These are phyloP conservation scores for Oldenlandia corymbosa DNA, from an alignment of 257 asterid genomes.

Conservation along the genomic window DNA sequence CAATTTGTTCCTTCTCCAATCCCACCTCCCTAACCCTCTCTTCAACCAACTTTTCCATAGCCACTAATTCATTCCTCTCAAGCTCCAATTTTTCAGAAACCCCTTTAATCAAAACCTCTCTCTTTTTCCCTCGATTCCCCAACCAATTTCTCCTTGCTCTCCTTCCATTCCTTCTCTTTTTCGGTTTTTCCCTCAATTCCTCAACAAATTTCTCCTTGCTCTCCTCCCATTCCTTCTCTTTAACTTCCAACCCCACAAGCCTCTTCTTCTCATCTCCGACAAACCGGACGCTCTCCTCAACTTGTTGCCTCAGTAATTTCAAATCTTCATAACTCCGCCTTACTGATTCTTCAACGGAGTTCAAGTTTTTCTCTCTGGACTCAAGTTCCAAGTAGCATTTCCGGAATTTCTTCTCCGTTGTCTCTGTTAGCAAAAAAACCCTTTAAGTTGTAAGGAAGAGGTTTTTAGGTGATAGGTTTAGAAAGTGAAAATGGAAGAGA, in stretches of 20 bases:
- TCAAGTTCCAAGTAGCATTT: too few relatives aligned
- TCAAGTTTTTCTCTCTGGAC: too few relatives aligned
- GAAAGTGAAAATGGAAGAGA: too few relatives aligned
- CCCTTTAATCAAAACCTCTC: slow-evolving; percentile 10
- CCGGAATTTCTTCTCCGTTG: too few relatives aligned
- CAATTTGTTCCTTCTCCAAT: slow-evolving; percentile 9
- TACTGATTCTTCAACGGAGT: too few relatives aligned
- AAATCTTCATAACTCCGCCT: too few relatives aligned
- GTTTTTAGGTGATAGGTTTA: too few relatives aligned
- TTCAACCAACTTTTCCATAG: not conserved
- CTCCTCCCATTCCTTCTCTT: slow-evolving; percentile 16
- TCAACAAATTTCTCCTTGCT: not conserved
- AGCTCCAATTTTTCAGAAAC: slow-evolving; percentile 13
- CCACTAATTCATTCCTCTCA: slow-evolving; percentile 13
- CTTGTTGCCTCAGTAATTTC: too few relatives aligned
- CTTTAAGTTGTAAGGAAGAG: too few relatives aligned
- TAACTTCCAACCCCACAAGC: slow-evolving; percentile 12
- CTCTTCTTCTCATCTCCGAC: too few relatives aligned
- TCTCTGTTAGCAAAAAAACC: too few relatives aligned
- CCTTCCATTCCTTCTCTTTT: slow-evolving; percentile 16
- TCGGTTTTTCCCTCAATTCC: not conserved
- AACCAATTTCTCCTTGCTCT: not conserved
- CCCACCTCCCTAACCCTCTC: slow-evolving; percentile 13
- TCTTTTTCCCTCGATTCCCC: not conserved
- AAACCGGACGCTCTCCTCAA: too few relatives aligned